Base-by-base conservation (phyloP, 495 filamentous ascomycete species). In the Annulohypoxylon maeteangense region DNA sequence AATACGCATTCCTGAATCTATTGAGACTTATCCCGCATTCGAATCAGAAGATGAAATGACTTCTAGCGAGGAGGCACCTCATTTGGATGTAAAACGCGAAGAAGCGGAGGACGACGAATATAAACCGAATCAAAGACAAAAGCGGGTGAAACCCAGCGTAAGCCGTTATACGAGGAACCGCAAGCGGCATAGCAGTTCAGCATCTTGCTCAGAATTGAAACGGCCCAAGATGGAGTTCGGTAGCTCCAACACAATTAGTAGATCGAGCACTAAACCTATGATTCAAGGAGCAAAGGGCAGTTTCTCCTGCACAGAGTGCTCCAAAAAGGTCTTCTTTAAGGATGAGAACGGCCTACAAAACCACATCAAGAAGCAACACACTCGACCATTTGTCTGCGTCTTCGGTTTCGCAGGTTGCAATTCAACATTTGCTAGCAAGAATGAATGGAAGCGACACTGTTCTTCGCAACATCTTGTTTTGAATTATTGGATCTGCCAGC, bases 391-490 rank as follows among this genome's bases (percentile, higher is more conserved):
- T 77, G 80, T 84, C 51, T 98, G 95, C 81, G 90, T 91, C 64
- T 95, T 97, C 80, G 79, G 67, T 2, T 70, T 74, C 40, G 71
- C 71, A 22, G 71, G 71, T 16, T 74, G 71, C 23, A 67, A 25
- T 23, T 71, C 67, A 12, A 74, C 71, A 2, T 74, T 74, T 53
- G 67, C 71, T 4, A 74, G 71, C 32, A 70, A 70, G 58, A 74
- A 70, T 34, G 71, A 74, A 78, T 98, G 93, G 93, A 94, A 98
- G 78, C 90, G 95, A 0, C 95, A 98, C 77, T 89, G 96, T 71
- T 81, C 81, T 31, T 91, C 91, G 1, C 91, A 97, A 76, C 95
- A 98, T 76, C 82, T 97, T 34, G 87, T 90, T 55, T 84, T 93
- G 8, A 82, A 88, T 48, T 92, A 91, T 81, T 98, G 90, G 87